phyloP scores from a whole-genome alignment of 2,329 filamentous ascomycete species.

The Hypoxylon sp. region DNA sequence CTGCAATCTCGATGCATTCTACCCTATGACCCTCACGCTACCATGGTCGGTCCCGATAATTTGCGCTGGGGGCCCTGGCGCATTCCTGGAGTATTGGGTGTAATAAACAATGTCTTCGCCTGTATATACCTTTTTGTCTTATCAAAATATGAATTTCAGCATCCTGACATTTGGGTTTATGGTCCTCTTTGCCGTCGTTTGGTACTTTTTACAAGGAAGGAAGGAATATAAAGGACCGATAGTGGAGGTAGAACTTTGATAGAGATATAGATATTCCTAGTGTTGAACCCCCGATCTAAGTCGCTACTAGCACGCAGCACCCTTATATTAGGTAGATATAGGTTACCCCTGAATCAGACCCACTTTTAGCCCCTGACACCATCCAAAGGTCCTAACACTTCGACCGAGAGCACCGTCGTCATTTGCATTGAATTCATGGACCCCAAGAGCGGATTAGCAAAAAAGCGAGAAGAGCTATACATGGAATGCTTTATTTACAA shows the following conservation, averaged over 20 bases:
- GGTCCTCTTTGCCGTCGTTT: constrained; percentile 2
- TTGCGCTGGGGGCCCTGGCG: constrained; percentile 33
- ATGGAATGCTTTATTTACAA: too few species aligned
- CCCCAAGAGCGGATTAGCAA: too few species aligned
- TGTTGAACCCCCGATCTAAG: not conserved
- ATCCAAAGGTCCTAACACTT: not conserved
- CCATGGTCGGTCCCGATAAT: constrained; percentile 20
- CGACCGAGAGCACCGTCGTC: too few species aligned
- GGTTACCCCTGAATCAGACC: not conserved
- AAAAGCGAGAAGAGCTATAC: too few species aligned
- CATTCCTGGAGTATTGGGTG: constrained; percentile 27
- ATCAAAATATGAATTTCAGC: constrained; percentile 11
- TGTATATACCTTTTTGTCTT: constrained; percentile 31
- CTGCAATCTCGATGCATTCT: constrained; percentile 49
- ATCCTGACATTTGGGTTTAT: constrained; percentile 6
- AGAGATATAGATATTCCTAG: not conserved
- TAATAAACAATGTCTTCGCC: constrained; percentile 31
- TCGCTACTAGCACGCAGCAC: too few species aligned
- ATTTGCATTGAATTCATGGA: too few species aligned
- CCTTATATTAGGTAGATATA: not conserved
- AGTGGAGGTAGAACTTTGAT: constrained; percentile 9
- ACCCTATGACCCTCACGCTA: constrained; percentile 19
- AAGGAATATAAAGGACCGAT: constrained; percentile 14
- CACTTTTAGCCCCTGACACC: not conserved
- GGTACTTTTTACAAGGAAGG: constrained; percentile 5